Percentiles rank a stretch among this genome's conserved stretches.
These are phyloP conservation scores for Vigna mungo DNA, from an alignment of 306 rosid genomes.

Conservation along the genomic window DNA sequence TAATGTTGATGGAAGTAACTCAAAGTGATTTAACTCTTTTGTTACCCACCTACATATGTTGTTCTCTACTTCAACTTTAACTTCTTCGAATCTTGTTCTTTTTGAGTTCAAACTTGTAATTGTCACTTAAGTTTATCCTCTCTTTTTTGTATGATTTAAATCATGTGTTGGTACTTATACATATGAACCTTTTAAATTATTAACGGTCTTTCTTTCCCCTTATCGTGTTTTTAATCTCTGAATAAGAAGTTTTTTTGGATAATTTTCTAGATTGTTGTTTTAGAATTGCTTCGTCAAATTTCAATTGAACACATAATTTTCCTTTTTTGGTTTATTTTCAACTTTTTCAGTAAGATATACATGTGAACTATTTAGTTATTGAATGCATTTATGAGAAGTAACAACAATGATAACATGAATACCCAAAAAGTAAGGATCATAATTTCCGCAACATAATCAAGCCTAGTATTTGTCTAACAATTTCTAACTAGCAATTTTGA, in stretches of 20 bases:
- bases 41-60: conserved; percentile 26
- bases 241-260: conserved; percentile 37
- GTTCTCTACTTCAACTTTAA: conserved; percentile 35
- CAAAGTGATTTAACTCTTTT: conserved; percentile 46
- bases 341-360: too few relatives aligned
- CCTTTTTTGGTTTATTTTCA: not conserved
- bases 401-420: conserved; percentile 6
- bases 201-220: conserved; percentile 15
- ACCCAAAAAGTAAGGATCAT: not conserved
- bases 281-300: conserved; percentile 34
- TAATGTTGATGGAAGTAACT: conserved; percentile 31
- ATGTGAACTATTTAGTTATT: not conserved
- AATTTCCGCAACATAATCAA: not conserved
- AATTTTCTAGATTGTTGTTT: conserved; percentile 31
- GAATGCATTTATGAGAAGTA: conserved; percentile 1
- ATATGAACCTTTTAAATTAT: conserved; percentile 38
- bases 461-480: not conserved
- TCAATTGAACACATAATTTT: conserved; percentile 28
- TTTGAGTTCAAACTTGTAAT: conserved; percentile 37
- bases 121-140: not conserved
- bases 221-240: conserved; percentile 40
- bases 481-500: conserved; percentile 12
- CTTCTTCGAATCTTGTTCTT: conserved; percentile 35
- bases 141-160: not conserved
- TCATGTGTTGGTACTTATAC: conserved; percentile 15